phyloP scores from a whole-genome alignment of 768 basidiomycete species.

The Kwoniella mangroviensis region DNA sequence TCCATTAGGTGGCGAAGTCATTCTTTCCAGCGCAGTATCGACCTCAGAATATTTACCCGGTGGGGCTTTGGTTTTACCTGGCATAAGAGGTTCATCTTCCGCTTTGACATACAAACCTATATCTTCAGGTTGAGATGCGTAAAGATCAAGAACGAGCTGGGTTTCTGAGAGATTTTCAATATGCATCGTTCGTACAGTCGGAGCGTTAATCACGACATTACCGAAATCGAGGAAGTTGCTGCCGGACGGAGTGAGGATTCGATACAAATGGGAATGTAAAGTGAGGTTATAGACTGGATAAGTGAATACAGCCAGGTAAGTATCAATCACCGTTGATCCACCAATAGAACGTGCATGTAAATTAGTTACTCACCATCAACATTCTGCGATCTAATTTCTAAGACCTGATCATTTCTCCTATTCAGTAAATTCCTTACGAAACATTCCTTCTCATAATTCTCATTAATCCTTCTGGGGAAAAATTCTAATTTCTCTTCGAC shows the following conservation, averaged over 20 bases:
- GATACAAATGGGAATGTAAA: constrained; percentile 55
- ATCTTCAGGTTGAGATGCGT: constrained; percentile 53
- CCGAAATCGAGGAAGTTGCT: constrained; percentile 57
- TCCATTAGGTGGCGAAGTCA: constrained; percentile 39
- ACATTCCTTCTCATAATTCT: constrained; percentile 54
- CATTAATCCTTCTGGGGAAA: constrained; percentile 56
- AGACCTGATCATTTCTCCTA: constrained; percentile 46
- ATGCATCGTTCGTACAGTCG: constrained; percentile 47
- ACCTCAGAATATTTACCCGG: constrained; percentile 30
- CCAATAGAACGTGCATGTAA: not conserved
- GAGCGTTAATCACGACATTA: constrained; percentile 49
- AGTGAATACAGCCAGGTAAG: not conserved
- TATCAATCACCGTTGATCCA: not conserved
- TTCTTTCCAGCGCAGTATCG: constrained; percentile 18
- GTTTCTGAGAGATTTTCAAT: constrained; percentile 48
- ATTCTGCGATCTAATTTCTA: constrained; percentile 51
- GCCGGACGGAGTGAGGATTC: constrained; percentile 55
- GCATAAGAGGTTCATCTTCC: constrained; percentile 34
- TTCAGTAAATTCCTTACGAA: constrained; percentile 54
- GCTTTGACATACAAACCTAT: constrained; percentile 50
- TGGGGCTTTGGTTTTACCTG: not conserved
- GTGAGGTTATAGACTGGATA: constrained; percentile 48
- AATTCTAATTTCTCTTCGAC: constrained; percentile 54
- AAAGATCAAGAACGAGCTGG: constrained; percentile 41
- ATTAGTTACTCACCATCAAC: constrained; percentile 38